A percentile compares a stretch with the other conserved stretches of the same genome.
phyloP scores from a whole-genome alignment of 768 basidiomycete genomes.

The Clitopilus hobsonii region DNA sequence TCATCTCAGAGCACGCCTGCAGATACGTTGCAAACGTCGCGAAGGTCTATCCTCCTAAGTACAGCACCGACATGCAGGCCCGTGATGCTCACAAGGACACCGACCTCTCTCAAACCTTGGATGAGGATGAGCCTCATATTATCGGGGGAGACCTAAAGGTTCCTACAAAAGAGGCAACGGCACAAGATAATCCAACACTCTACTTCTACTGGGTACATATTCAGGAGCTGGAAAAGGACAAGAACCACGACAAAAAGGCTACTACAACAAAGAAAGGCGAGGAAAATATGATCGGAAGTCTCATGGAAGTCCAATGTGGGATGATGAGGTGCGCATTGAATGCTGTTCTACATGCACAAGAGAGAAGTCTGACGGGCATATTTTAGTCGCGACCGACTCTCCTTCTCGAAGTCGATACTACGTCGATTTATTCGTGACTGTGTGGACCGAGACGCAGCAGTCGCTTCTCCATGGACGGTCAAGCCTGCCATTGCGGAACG shows the following conservation, averaged over 20 bases:
- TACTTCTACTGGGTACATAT: slow-evolving; percentile 91
- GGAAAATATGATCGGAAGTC: slow-evolving; percentile 65
- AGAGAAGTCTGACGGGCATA: background rate
- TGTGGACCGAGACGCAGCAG: slow-evolving; percentile 86
- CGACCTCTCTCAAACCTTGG: slow-evolving; percentile 34
- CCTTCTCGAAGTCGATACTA: slow-evolving; percentile 96
- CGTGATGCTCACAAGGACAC: slow-evolving; percentile 49
- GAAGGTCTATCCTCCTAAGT: slow-evolving; percentile 69
- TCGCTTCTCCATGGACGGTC: slow-evolving; percentile 95
- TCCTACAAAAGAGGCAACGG: slow-evolving; percentile 62
- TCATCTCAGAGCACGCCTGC: slow-evolving; percentile 13
- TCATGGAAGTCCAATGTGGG: slow-evolving; percentile 78
- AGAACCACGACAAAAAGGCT: slow-evolving; percentile 51
- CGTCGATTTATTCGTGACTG: slow-evolving; percentile 96
- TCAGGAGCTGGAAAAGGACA: slow-evolving; percentile 70
- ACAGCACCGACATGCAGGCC: slow-evolving; percentile 38
- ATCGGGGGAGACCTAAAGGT: slow-evolving; percentile 79
- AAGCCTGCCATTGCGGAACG: slow-evolving; percentile 79
- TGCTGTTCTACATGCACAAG: background rate
- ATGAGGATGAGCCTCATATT: slow-evolving; percentile 58
- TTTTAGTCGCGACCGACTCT: slow-evolving; percentile 94
- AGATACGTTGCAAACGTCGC: slow-evolving; percentile 84
- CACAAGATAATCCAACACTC: slow-evolving; percentile 70
- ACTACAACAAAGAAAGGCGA: slow-evolving; percentile 53
- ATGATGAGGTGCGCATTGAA: slow-evolving; percentile 65